Evolutionary conservation across 352 stramenopile species (phyloP).

Genomic region (Chrysophaeum taylorii): DNA sequence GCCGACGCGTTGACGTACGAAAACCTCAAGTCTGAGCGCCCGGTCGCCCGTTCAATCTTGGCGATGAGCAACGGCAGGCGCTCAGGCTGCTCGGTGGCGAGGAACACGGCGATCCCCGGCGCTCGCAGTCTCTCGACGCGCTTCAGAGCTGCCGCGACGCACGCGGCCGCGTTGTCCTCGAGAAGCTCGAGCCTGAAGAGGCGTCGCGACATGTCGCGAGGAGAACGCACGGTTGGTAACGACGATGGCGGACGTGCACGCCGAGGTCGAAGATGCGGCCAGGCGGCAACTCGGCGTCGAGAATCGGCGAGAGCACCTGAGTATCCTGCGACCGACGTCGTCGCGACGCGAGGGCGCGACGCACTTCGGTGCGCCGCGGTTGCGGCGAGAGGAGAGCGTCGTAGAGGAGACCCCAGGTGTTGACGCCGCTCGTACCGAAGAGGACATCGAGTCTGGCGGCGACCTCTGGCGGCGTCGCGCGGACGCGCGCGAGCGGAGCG

Average conservation of each 20-base stretch:
- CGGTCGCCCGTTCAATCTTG: not conserved
- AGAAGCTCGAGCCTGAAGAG: not conserved
- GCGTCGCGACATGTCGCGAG: no score
- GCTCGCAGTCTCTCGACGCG: not conserved
- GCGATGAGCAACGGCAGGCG: not conserved
- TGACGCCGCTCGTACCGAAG: not conserved
- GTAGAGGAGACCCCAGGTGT: slow-evolving; percentile 1
- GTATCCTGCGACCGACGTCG: not conserved
- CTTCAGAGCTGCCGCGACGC: not conserved
- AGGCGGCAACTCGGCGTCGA: not conserved
- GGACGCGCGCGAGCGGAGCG: not conserved
- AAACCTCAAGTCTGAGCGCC: no score
- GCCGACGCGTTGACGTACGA: not conserved
- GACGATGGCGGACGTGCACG: slow-evolving; percentile 6
- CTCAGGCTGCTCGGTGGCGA: not conserved
- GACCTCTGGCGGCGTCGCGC: not conserved
- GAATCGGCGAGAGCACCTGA: not conserved
- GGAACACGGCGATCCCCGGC: not conserved
- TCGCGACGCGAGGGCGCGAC: no score
- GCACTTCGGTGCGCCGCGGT: not conserved
- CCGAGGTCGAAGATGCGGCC: slow-evolving; percentile 6
- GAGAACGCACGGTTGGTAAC: not conserved
- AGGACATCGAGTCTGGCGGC: not conserved
- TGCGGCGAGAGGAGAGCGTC: not conserved
- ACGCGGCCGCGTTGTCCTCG: not conserved